Evolutionary conservation across 1,284 basidiomycete species (phyloP), one percentile per base, ranked within the genome.

Genomic region (Ustilago vetiveriae): DNA sequence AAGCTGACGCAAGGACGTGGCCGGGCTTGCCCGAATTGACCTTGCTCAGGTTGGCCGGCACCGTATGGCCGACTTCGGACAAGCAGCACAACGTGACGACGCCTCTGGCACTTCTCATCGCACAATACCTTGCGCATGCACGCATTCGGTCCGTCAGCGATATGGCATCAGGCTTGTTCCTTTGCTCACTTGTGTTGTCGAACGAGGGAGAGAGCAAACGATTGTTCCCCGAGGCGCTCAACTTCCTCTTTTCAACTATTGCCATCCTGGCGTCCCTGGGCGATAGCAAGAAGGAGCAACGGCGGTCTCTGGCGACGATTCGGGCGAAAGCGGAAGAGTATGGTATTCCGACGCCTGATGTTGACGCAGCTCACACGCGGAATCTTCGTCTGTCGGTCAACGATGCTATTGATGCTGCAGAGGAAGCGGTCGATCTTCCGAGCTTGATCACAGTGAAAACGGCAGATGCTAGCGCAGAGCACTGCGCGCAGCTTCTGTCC

Each of bases 1-100:
- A 87, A 21, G 82, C 83, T 0, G 85, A 87, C 4, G 86, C 92
- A 2, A 90, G 88, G 82, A 98, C 93, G 0, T 96, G 92, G 89
- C 96, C 96, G 2, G 89, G 90, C 4, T 82, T 89, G 1, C 84
- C 92, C 4, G 96, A 98, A 81, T 85, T 98, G 30, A 85, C 87
- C 0, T 84, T 99, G 8, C 85, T 98, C 22, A 88, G 94, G 27
- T 82, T 94, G 32, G 87, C 92, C 47, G 92, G 92, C 4, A 83
- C 87, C 5, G 84, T 92, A 19, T 98, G 94, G 94, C 91, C 94
- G 1, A 94, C 94, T 0, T 95, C 92, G 80, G 96, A 98, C 83
- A 88, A 94, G 83, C 90, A 89, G 54, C 94, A 99, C 82, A 88
- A 90, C 0, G 93, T 98, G 43, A 85, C 92, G 21, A 90, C 92